Base-by-base conservation (phyloP, 768 basidiomycete genomes). In the Lentinus tigrinus region DNA sequence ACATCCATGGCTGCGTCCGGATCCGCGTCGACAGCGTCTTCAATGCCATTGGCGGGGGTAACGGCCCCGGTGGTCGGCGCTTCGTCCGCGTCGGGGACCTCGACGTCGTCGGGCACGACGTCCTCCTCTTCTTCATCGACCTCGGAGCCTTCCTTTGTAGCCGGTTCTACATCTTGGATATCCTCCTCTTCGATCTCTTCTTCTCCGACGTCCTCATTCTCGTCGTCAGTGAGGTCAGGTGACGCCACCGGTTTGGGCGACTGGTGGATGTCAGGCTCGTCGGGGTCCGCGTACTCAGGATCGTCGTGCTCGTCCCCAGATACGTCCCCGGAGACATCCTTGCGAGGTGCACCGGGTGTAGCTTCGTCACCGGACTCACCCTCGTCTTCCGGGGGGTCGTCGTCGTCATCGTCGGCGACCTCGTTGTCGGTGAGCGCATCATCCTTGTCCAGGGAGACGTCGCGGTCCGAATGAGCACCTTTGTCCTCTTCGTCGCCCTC, bases 401-500 rank as follows among this genome's bases (percentile, higher is more conserved):
- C 57, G 17, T 58, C 54, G 31, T 56, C 57, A 51, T 56, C 60
- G 51, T 58, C 52, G 47, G 38, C 61, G 43, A 65, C 60, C 17
- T 49, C 47, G 24, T 56, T 54, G 58, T 59, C 66, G 61, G 47
- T 51, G 62, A 47, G 55, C 42, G 57, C 61, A 31, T 62, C 60
- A 19, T 65, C 62, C 47, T 65, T 60, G 49, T 57, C 43, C 2
- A 40, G 55, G 24, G 60, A 51, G 24, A 28, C 28, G 26, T 61
- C 55, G 42, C 44, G 51, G 40, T 58, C 58, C 34, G 47, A 64
- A 54, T 37, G 69, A 63, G 50, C 64, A 17, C 64, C 67, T 40
- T 75, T 75, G 38, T 72, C 74, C n/a, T 76, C 79, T 47, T 77
- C 77, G 47, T 78, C 77, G 26, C 74, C 78, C 51, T 85, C 84